phyloP scores from a whole-genome alignment of 257 asterid genomes.

The Gentiana dahurica region DNA sequence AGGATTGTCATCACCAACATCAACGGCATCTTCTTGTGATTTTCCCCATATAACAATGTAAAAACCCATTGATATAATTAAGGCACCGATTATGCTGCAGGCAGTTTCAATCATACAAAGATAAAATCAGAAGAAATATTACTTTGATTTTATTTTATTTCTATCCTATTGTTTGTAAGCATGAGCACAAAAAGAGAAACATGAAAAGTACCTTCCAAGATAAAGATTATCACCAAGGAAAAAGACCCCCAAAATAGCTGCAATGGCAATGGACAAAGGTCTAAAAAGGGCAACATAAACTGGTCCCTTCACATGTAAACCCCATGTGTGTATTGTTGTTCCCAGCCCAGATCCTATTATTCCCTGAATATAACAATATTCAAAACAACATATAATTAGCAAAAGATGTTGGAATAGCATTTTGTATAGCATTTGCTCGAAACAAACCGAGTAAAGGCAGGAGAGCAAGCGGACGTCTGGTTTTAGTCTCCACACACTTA shows the following conservation, averaged over 20 bases:
- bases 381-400: background rate
- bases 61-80: slow-evolving; percentile 15
- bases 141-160: too few species aligned
- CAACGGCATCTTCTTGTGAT: slow-evolving; percentile 8
- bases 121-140: too few species aligned
- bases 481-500: slow-evolving; percentile 13
- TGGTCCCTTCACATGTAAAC: slow-evolving; percentile 19
- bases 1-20: background rate
- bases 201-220: slow-evolving; percentile 13
- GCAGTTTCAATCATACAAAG: too few species aligned
- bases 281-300: slow-evolving; percentile 20
- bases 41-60: slow-evolving; percentile 23
- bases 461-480: slow-evolving; percentile 15
- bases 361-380: slow-evolving; percentile 2
- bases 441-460: slow-evolving; percentile 10
- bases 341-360: slow-evolving; percentile 14
- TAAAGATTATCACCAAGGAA: slow-evolving; percentile 17
- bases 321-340: slow-evolving; percentile 9
- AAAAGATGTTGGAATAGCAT: too few species aligned
- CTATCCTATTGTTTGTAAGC: too few species aligned
- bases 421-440: too few species aligned
- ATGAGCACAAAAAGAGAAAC: too few species aligned
- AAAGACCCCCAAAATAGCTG: slow-evolving; percentile 19
- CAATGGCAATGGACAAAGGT: slow-evolving; percentile 18
- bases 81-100: slow-evolving; percentile 18